Conservation (phyloP, 2,329 filamentous ascomycete species). For the Beauveria sp. region DNA sequence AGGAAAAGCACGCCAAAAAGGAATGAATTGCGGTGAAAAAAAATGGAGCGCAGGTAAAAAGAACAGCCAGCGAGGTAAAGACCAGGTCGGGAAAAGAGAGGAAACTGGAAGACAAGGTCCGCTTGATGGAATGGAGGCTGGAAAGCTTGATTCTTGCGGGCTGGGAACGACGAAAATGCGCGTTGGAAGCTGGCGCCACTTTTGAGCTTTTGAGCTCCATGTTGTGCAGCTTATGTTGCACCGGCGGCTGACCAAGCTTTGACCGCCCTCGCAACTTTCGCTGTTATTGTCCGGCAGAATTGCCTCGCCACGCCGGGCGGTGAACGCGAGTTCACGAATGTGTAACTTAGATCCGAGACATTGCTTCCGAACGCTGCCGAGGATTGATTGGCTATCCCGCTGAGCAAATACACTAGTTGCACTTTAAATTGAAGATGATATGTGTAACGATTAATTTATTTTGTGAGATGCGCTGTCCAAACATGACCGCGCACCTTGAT, state of each 20-base stretch:
- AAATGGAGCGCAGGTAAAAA: not conserved
- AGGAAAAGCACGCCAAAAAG: not conserved
- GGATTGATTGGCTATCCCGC: too few relatives aligned
- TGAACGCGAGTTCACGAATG: not conserved
- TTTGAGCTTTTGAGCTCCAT: not conserved
- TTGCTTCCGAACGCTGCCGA: too few relatives aligned
- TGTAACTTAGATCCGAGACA: too few relatives aligned
- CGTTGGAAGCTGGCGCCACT: not conserved
- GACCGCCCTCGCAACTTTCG: conserved; percentile 7
- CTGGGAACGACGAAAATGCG: conserved; percentile 1
- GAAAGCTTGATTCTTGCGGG: not conserved
- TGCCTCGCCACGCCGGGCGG: not conserved
- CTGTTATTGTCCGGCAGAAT: conserved; percentile 7
- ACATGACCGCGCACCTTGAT: not conserved
- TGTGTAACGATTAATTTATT: not conserved
- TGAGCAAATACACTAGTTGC: too few relatives aligned
- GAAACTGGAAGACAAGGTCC: not conserved
- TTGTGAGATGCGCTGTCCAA: not conserved
- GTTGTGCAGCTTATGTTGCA: not conserved
- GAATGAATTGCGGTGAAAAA: not conserved
- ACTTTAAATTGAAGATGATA: too few relatives aligned
- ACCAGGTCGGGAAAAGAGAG: not conserved
- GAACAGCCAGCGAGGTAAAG: not conserved
- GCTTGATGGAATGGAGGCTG: conserved; percentile 9
- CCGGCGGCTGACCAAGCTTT: not conserved